Evolutionary conservation across 139 green algal genomes (phyloP).

Genomic region (Chlorella sorokiniana): DNA sequence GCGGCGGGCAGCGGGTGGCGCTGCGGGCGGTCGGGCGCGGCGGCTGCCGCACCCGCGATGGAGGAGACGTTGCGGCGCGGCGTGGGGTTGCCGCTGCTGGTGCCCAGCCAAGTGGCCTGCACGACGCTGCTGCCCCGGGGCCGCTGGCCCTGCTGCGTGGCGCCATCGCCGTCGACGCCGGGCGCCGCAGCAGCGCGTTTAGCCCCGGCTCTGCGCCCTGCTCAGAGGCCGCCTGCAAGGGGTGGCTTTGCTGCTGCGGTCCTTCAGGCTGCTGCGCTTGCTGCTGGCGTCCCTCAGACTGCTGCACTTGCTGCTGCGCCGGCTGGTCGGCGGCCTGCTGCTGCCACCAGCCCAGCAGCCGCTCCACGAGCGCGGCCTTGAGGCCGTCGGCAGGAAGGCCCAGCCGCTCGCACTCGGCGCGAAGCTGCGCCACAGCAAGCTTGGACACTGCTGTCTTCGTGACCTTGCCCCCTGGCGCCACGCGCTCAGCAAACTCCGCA

Average conservation of each 20-base stretch:
- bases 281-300: background rate
- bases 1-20: background rate
- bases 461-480: background rate
- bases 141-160: background rate
- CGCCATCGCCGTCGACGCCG: too few species aligned
- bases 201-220: too few species aligned
- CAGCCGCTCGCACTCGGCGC: slow-evolving; percentile 17
- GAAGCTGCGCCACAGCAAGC: slow-evolving; percentile 34
- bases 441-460: slow-evolving; percentile 26
- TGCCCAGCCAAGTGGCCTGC: slow-evolving; percentile 88
- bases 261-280: background rate
- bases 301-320: background rate
- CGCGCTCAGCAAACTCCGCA: background rate
- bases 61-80: slow-evolving; percentile 83
- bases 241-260: background rate
- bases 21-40: too few species aligned
- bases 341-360: slow-evolving; percentile 25
- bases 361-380: slow-evolving; percentile 38
- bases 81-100: slow-evolving; percentile 77
- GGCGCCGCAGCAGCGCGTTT: too few species aligned
- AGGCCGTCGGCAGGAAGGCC: slow-evolving; percentile 19
- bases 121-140: slow-evolving; percentile 42
- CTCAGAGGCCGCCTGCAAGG: too few species aligned
- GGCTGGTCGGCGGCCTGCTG: background rate
- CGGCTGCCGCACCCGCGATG: slow-evolving; percentile 55